Evolutionary conservation across 345 rosid genomes (phyloP).

Genomic region (Carallia brachiata): DNA sequence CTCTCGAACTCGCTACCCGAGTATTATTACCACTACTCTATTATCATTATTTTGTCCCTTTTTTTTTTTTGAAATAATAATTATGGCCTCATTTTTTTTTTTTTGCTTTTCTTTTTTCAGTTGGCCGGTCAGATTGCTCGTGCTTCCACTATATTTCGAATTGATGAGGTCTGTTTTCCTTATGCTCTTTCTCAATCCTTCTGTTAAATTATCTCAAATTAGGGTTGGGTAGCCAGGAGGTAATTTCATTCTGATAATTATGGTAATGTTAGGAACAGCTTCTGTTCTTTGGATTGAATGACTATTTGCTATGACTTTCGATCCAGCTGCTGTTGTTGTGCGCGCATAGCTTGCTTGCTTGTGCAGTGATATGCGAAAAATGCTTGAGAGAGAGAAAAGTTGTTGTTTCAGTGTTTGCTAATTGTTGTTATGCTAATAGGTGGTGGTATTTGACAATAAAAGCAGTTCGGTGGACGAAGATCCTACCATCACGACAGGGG

Average conservation of each 20-base stretch:
- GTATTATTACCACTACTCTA: constrained; percentile 31
- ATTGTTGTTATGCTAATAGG: constrained; percentile 34
- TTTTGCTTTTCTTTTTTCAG: constrained; percentile 31
- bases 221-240: too few species aligned
- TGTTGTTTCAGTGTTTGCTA: background rate
- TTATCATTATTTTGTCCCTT: background rate
- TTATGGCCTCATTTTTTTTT: background rate
- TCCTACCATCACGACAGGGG: constrained; percentile 16
- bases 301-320: too few species aligned
- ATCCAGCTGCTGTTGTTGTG: too few species aligned
- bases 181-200: too few species aligned
- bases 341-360: too few species aligned
- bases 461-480: constrained; percentile 33
- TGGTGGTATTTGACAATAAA: constrained; percentile 81
- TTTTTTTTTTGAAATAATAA: background rate
- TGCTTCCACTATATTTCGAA: constrained; percentile 81
- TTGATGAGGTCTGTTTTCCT: constrained; percentile 66
- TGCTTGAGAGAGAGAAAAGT: too few species aligned
- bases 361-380: too few species aligned
- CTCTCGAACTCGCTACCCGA: constrained; percentile 90
- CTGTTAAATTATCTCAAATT: too few species aligned
- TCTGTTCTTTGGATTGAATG: background rate
- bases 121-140: constrained; percentile 94
- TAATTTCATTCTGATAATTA: background rate
- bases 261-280: background rate